Conservation (phyloP, 768 basidiomycete genomes). For the Favolaschia claudopus region DNA sequence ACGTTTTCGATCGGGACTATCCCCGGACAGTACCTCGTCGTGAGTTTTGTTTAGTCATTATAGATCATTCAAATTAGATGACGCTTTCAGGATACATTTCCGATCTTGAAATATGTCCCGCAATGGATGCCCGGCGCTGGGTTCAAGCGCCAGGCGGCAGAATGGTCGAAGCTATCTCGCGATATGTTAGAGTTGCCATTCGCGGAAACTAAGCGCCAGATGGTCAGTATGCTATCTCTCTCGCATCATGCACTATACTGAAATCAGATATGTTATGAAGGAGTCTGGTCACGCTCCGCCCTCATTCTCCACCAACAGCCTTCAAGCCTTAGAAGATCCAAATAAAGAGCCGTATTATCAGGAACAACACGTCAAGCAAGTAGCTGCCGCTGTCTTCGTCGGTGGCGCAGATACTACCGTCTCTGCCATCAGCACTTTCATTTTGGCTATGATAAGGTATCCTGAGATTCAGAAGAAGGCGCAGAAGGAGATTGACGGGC, state of each 20-base stretch:
- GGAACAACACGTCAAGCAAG: conserved; percentile 1
- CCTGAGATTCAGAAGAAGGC: conserved; percentile 36
- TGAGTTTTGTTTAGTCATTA: conserved; percentile 30
- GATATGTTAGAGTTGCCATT: conserved; percentile 48
- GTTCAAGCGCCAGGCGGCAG: conserved; percentile 49
- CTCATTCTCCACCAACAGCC: not conserved
- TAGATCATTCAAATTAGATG: not conserved
- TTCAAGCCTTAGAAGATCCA: not conserved
- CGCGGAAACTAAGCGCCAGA: conserved; percentile 35
- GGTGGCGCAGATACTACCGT: conserved; percentile 6
- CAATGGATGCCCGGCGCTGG: conserved; percentile 56
- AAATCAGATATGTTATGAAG: too few relatives aligned
- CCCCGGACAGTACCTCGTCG: conserved; percentile 41
- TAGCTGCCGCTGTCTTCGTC: not conserved
- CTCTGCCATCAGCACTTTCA: conserved; percentile 23
- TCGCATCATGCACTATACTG: too few relatives aligned
- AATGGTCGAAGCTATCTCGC: conserved; percentile 40
- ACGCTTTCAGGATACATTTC: not conserved
- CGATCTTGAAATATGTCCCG: conserved; percentile 49
- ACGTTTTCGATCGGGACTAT: conserved; percentile 29
- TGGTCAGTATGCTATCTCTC: conserved; percentile 35
- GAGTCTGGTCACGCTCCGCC: not conserved
- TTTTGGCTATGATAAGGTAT: conserved; percentile 37
- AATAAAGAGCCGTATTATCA: not conserved
- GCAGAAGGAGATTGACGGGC: conserved; percentile 39